Percentiles rank a stretch among this genome's conserved stretches.
Conservation (phyloP, 1,284 basidiomycete genomes). For the Neolentinus lepideus region DNA sequence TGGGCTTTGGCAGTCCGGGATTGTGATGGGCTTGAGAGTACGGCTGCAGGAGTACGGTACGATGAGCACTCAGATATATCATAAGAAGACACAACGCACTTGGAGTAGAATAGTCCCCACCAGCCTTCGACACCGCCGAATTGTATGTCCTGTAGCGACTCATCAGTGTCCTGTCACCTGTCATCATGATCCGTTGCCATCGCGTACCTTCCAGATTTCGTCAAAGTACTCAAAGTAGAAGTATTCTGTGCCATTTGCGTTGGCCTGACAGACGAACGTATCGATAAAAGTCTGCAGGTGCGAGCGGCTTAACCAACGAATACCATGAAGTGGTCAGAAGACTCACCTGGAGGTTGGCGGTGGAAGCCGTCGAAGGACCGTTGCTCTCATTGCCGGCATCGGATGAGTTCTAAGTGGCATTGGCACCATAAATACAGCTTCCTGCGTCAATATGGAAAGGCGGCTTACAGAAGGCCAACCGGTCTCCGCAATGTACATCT, state of each 20-base stretch:
- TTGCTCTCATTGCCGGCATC: slow-evolving; percentile 49
- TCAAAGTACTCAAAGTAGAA: slow-evolving; percentile 69
- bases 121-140: slow-evolving; percentile 85
- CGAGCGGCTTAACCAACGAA: not conserved
- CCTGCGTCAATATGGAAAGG: not conserved
- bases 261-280: slow-evolving; percentile 85
- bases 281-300: slow-evolving; percentile 61
- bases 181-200: no score
- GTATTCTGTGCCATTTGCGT: slow-evolving; percentile 74
- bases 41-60: slow-evolving; percentile 20
- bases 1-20: slow-evolving; percentile 17
- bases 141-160: slow-evolving; percentile 72
- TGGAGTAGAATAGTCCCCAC: slow-evolving; percentile 58
- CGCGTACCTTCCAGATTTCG: slow-evolving; percentile 6
- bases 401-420: slow-evolving; percentile 41
- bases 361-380: slow-evolving; percentile 62
- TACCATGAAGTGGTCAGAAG: not conserved
- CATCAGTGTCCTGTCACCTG: slow-evolving; percentile 69
- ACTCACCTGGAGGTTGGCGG: slow-evolving; percentile 42
- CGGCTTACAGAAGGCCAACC: slow-evolving; percentile 81
- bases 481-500: slow-evolving; percentile 85
- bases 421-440: not conserved
- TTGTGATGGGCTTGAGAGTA: slow-evolving; percentile 23
- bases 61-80: slow-evolving; percentile 5
- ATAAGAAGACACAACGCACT: slow-evolving; percentile 27